A percentile compares a stretch with the other conserved stretches of the same genome.
Conservation (phyloP, 129 eudicot genomes). For the Scalesia atractyloides region DNA sequence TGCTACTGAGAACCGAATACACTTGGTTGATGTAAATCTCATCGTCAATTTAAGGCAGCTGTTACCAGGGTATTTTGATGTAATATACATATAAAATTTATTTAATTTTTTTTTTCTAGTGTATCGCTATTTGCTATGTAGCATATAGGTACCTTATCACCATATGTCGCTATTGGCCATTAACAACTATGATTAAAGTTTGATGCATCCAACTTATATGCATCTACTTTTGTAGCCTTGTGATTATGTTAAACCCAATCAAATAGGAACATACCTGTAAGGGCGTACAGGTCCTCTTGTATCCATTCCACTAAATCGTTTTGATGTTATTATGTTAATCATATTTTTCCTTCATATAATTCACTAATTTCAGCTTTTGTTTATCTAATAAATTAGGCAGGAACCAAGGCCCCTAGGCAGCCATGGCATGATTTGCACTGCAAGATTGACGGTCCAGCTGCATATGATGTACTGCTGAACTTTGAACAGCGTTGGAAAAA, state of each 20-base stretch:
- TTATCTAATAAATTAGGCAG: conserved; percentile 47
- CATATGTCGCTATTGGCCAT: no score
- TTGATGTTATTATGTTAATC: not conserved
- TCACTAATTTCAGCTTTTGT: not conserved
- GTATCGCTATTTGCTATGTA: no score
- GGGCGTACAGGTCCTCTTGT: not conserved
- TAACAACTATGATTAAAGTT: not conserved
- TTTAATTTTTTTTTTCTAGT: no score
- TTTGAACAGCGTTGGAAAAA: conserved; percentile 91
- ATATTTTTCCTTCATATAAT: not conserved
- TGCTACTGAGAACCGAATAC: not conserved
- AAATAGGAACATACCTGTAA: conserved; percentile 3
- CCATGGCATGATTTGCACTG: conserved; percentile 99
- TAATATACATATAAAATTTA: no score
- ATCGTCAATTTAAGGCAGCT: not conserved
- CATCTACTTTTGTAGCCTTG: not conserved
- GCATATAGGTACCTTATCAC: no score
- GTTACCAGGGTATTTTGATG: no score
- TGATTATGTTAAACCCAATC: not conserved
- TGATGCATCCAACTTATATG: conserved; percentile 4
- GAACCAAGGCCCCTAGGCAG: conserved; percentile 90
- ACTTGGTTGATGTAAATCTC: not conserved
- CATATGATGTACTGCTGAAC: conserved; percentile 90
- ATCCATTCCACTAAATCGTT: not conserved
- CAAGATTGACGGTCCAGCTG: conserved; percentile 98